Evolutionary conservation across 306 rosid genomes (phyloP), one percentile per base, ranked within the genome.

Genomic region (Senna siamea): DNA sequence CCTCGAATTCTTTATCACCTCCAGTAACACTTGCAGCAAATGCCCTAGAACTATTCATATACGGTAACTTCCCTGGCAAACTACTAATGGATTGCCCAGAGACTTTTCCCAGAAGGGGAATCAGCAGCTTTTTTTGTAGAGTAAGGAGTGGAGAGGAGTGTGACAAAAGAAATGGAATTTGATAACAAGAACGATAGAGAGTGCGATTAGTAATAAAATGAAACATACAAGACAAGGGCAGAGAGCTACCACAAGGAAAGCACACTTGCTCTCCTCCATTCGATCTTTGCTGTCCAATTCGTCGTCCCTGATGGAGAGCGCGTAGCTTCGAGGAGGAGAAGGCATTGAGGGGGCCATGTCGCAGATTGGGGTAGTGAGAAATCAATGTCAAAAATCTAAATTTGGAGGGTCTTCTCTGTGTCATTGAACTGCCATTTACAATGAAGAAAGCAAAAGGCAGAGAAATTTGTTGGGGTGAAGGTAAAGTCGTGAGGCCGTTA

Each of bases 151-250:
- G 10, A 91, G 84, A 66, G 95, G 95, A 18, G 97, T 84, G 83
- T 88, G 97, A 55, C 98, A 91, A 80, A 89, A 82, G 30, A 89
- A 81, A 60, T 82, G 96, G 81, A 94, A 88, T 82, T 94, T 88
- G 89, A 89, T 54, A 70, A 83, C 57, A 44, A 91, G 95, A 66
- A 91, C 8, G 43, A 91, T 79, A 32, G 88, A 88, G 44, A 87
- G 71, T 0, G 81, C 76, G 14, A 88, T 76, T 74, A 91, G 54
- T 70, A 91, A 82, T 22, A 89, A 66, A 75, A 91, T 73, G 78
- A 94, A 81, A 83, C 97, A 89, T 40, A 91, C 90, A 84, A 91
- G 85, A 76, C 91, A 91, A 30, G 95, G 98, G 74, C 93, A 91
- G 47, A 91, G 82, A 80, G 93, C 92, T 72, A 94, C 90, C 76